Evolutionary conservation across 352 stramenopile genomes (phyloP).

Genomic region (Phytopythium cucurbitacearum): DNA sequence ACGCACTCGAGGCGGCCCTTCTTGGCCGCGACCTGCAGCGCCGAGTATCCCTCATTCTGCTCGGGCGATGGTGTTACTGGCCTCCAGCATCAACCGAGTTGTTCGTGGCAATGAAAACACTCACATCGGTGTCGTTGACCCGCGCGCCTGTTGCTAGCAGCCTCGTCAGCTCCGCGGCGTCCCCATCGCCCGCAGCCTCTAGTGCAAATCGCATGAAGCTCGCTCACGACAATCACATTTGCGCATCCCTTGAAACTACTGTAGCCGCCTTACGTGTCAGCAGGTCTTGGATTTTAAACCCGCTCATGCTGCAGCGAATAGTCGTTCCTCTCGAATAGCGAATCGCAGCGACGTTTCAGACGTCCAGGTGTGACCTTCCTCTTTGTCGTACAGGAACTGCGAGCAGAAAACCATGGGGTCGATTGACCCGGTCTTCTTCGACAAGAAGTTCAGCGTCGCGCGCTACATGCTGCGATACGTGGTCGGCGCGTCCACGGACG

Average conservation of each 20-base stretch:
- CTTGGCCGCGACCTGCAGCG: slow-evolving; percentile 51
- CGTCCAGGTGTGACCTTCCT: no score
- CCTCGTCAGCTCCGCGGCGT: slow-evolving; percentile 24
- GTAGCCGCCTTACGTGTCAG: slow-evolving; percentile 36
- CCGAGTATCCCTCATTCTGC: slow-evolving; percentile 62
- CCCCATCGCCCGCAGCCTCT: slow-evolving; percentile 42
- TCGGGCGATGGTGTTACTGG: neutral
- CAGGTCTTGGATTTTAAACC: slow-evolving; percentile 57
- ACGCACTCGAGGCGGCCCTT: slow-evolving; percentile 48
- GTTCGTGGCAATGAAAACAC: neutral
- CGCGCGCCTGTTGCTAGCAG: slow-evolving; percentile 38
- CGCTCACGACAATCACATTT: neutral
- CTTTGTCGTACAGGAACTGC: neutral
- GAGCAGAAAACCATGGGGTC: slow-evolving; percentile 29
- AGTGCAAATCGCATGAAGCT: neutral
- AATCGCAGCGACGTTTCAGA: slow-evolving; percentile 10
- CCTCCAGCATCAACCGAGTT: neutral
- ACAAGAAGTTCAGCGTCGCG: slow-evolving; percentile 80
- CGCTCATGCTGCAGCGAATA: slow-evolving; percentile 20
- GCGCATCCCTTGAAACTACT: neutral
- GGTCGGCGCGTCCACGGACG: slow-evolving; percentile 59
- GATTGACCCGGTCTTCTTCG: slow-evolving; percentile 76
- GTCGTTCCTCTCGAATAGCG: slow-evolving; percentile 6
- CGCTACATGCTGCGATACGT: slow-evolving; percentile 82
- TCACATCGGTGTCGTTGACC: slow-evolving; percentile 57